phyloP scores from a whole-genome alignment of 2,329 filamentous ascomycete species.

The Apiospora aurea region DNA sequence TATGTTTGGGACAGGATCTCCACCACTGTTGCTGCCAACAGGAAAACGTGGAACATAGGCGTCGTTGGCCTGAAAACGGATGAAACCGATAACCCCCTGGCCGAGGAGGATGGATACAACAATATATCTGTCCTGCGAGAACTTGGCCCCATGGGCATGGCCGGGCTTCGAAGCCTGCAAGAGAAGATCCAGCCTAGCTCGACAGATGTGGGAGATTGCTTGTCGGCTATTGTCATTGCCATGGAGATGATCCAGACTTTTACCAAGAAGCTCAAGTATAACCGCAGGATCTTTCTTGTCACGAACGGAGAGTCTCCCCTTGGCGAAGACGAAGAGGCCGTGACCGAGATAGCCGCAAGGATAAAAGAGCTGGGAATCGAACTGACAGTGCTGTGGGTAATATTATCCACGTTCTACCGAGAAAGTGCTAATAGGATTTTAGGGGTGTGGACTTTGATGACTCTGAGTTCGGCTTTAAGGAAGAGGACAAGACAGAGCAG shows the following conservation, averaged over 20 bases:
- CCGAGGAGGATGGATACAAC: slow-evolving; percentile 74
- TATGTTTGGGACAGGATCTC: slow-evolving; percentile 96
- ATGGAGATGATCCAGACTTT: slow-evolving; percentile 83
- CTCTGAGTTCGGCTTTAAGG: slow-evolving; percentile 85
- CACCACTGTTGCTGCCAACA: slow-evolving; percentile 69
- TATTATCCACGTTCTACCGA: neutral
- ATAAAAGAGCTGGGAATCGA: slow-evolving; percentile 81
- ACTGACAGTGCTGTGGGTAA: slow-evolving; percentile 75
- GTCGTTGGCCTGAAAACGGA: slow-evolving; percentile 86
- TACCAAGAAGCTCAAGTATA: slow-evolving; percentile 84
- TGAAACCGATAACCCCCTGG: slow-evolving; percentile 72
- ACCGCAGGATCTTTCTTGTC: slow-evolving; percentile 80
- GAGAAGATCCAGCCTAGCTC: slow-evolving; percentile 70
- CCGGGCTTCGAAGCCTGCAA: slow-evolving; percentile 71
- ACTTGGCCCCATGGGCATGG: slow-evolving; percentile 66
- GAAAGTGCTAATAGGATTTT: slow-evolving; percentile 30
- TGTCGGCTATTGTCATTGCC: slow-evolving; percentile 87
- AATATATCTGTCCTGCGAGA: slow-evolving; percentile 84
- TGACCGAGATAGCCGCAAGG: slow-evolving; percentile 74
- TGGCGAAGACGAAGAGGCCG: slow-evolving; percentile 66
- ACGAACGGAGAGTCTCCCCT: slow-evolving; percentile 81
- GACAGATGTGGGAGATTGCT: slow-evolving; percentile 77
- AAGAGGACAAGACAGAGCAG: slow-evolving; percentile 77
- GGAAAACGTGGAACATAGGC: slow-evolving; percentile 78
- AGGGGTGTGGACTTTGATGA: slow-evolving; percentile 96